phyloP scores from a whole-genome alignment of 1,284 basidiomycete species.

The Xerocomus amazonicus region DNA sequence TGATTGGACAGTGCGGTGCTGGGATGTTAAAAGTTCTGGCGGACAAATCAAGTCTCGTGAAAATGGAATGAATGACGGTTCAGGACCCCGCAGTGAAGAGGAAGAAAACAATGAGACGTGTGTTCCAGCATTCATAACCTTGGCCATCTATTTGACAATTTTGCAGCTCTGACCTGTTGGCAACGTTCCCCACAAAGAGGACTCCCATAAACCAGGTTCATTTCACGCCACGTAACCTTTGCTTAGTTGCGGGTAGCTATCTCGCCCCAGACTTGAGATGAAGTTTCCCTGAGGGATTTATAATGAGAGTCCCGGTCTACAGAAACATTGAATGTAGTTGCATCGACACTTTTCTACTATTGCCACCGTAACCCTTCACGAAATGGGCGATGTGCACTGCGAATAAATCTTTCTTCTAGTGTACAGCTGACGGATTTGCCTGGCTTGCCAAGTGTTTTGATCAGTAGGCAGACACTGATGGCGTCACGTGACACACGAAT shows the following conservation, averaged over 20 bases:
- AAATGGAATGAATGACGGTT: slow-evolving; percentile 43
- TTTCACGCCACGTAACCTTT: slow-evolving; percentile 93
- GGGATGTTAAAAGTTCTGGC: slow-evolving; percentile 89
- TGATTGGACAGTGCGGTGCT: slow-evolving; percentile 94
- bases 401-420: neutral
- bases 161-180: slow-evolving; percentile 78
- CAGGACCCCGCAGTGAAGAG: slow-evolving; percentile 35
- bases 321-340: neutral
- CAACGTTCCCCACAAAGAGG: slow-evolving; percentile 92
- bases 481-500: slow-evolving; percentile 21
- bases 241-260: slow-evolving; percentile 80
- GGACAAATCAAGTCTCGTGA: slow-evolving; percentile 56
- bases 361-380: too few species aligned
- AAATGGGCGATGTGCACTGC: neutral
- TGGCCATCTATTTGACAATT: slow-evolving; percentile 1
- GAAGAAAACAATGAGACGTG: slow-evolving; percentile 65
- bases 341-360: neutral
- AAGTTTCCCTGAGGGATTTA: slow-evolving; percentile 12
- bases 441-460: too few species aligned
- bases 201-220: slow-evolving; percentile 91
- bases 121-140: slow-evolving; percentile 25
- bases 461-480: too few species aligned
- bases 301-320: neutral
- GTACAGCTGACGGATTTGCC: too few species aligned
- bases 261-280: slow-evolving; percentile 54